Evolutionary conservation across 257 asterid genomes (phyloP).

Genomic region (Leptodermis oblonga): DNA sequence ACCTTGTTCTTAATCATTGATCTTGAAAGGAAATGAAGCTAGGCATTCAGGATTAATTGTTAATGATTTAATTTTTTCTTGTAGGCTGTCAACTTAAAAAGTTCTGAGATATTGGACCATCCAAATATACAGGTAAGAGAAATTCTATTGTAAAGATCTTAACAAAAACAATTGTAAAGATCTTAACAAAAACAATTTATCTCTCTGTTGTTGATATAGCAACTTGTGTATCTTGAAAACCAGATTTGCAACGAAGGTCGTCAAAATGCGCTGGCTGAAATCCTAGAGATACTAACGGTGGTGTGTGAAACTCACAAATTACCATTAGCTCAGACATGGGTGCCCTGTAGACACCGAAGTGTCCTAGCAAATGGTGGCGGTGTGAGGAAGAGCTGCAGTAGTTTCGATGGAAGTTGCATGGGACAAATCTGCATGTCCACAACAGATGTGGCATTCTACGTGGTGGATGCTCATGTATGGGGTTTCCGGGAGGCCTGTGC

Average conservation of each 20-base stretch:
- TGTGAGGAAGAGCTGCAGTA: slow-evolving; percentile 76
- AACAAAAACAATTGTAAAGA: slow-evolving; percentile 7
- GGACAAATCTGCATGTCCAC: slow-evolving; percentile 91
- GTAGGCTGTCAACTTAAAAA: slow-evolving; percentile 93
- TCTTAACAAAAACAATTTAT: background rate
- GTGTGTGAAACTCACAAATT: slow-evolving; percentile 80
- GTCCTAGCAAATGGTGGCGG: slow-evolving; percentile 84
- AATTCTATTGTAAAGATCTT: slow-evolving; percentile 10
- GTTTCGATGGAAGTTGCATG: slow-evolving; percentile 96
- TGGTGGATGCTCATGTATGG: slow-evolving; percentile 84
- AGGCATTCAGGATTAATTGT: background rate
- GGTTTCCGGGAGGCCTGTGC: slow-evolving; percentile 89
- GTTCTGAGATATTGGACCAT: slow-evolving; percentile 81
- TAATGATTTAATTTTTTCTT: slow-evolving; percentile 34
- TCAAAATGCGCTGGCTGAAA: slow-evolving; percentile 75
- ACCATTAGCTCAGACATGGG: slow-evolving; percentile 97
- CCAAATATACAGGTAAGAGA: slow-evolving; percentile 62
- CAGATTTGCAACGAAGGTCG: slow-evolving; percentile 93
- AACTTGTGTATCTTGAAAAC: slow-evolving; percentile 22
- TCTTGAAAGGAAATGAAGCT: background rate
- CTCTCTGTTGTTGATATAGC: slow-evolving; percentile 17
- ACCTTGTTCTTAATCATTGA: background rate
- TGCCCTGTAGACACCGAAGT: slow-evolving; percentile 82
- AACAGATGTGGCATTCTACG: slow-evolving; percentile 70
- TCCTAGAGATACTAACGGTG: slow-evolving; percentile 72